Evolutionary conservation across 2,329 filamentous ascomycete genomes (phyloP).

Genomic region (Trichophyton rubrum): DNA sequence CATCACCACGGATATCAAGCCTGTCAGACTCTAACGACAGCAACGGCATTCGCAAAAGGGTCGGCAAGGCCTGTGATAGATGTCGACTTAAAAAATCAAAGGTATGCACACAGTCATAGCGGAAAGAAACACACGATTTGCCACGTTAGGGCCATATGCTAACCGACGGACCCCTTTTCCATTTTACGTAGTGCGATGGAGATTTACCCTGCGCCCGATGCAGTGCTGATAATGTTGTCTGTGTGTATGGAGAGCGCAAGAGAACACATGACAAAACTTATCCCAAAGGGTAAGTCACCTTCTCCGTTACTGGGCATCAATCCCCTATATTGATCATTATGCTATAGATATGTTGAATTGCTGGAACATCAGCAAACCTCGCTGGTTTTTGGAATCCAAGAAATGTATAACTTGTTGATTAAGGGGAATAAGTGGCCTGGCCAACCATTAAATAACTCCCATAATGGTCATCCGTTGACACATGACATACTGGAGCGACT

Average conservation of each 20-base stretch:
- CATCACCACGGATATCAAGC: background rate
- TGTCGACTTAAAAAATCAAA: constrained; percentile 57
- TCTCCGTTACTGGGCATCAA: constrained; percentile 1
- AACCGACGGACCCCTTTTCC: constrained; percentile 5
- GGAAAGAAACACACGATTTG: background rate
- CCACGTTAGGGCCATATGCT: background rate
- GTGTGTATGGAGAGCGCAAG: constrained; percentile 53
- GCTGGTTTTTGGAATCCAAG: constrained; percentile 48
- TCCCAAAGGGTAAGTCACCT: constrained; percentile 45
- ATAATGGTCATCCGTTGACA: constrained; percentile 46
- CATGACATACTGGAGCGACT: constrained; percentile 51
- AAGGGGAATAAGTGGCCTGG: constrained; percentile 46
- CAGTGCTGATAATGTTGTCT: constrained; percentile 52
- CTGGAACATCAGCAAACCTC: constrained; percentile 53
- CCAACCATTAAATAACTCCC: constrained; percentile 37
- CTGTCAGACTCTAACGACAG: background rate
- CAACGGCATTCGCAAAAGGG: constrained; percentile 39
- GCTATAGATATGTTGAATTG: constrained; percentile 50
- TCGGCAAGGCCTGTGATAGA: constrained; percentile 55
- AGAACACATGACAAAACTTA: constrained; percentile 56
- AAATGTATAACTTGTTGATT: constrained; percentile 44
- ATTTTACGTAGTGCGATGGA: constrained; percentile 44
- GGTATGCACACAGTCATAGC: constrained; percentile 27
- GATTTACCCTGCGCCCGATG: constrained; percentile 49
- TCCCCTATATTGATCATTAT: background rate